These are phyloP conservation scores for Trametes villosa DNA, from an alignment of 768 basidiomycete species.

Conservation along the genomic window DNA sequence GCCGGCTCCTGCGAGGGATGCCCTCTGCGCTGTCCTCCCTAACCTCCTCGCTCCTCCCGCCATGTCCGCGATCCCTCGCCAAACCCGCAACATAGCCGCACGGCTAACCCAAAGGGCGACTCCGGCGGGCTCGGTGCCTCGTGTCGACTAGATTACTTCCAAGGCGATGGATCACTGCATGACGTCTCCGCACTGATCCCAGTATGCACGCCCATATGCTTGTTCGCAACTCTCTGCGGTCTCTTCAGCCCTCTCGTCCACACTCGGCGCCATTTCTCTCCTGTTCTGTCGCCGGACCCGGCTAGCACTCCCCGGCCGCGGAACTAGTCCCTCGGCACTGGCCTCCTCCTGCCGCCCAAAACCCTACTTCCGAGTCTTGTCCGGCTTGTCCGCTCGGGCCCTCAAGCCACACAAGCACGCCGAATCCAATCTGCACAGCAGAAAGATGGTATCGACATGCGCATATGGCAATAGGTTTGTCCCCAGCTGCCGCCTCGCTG, in stretches of 20 bases:
- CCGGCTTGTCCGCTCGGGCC: background rate
- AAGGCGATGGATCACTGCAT: background rate
- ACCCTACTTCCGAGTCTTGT: background rate
- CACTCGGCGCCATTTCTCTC: background rate
- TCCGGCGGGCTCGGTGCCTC: background rate
- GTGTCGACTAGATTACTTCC: background rate
- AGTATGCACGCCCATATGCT: background rate
- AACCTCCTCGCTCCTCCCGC: no score
- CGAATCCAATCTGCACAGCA: no score
- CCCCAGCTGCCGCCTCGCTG: background rate
- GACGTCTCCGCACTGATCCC: slow-evolving; percentile 5
- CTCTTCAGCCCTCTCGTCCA: background rate
- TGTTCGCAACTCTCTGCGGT: background rate
- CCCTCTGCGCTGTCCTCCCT: background rate
- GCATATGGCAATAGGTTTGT: background rate
- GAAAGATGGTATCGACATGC: background rate
- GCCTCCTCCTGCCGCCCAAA: background rate
- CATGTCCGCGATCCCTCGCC: background rate
- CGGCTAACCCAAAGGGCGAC: no score
- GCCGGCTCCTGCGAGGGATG: no score
- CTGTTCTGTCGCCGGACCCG: background rate
- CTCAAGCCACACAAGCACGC: background rate
- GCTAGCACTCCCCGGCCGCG: background rate
- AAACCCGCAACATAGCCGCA: no score
- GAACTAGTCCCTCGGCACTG: background rate